phyloP scores from a whole-genome alignment of 1,139 yeast genomes.

The Debaryomyces fabryi region DNA sequence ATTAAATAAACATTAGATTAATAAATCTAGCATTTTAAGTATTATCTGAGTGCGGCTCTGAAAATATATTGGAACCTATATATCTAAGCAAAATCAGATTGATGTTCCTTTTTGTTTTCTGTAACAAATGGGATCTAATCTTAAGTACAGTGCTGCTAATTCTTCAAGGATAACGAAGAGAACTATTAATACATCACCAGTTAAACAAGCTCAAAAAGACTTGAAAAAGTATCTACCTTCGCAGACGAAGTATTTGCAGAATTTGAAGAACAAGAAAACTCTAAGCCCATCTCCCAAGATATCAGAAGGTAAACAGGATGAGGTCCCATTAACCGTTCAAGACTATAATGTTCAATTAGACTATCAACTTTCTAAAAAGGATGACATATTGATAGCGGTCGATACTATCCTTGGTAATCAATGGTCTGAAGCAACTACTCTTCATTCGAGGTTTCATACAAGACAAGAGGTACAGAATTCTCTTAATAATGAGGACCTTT shows the following conservation, averaged over 20 bases:
- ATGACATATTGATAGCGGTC: conserved; percentile 39
- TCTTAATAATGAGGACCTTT: conserved; percentile 28
- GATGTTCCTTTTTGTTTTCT: neutral
- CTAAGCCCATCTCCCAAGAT: conserved; percentile 5
- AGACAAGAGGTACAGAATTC: conserved; percentile 15
- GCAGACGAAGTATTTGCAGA: conserved; percentile 27
- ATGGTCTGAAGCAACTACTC: conserved; percentile 40
- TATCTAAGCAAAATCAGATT: neutral
- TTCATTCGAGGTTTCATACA: conserved; percentile 27
- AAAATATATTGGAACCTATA: neutral
- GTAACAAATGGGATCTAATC: conserved; percentile 25
- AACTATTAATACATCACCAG: conserved; percentile 24
- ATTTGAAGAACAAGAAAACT: conserved; percentile 15
- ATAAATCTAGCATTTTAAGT: neutral
- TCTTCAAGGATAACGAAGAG: conserved; percentile 38
- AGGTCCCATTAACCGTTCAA: conserved; percentile 21
- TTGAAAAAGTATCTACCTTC: conserved; percentile 31
- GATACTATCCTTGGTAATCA: conserved; percentile 37
- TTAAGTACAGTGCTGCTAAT: conserved; percentile 46
- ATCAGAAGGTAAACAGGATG: conserved; percentile 14
- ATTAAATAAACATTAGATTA: conserved; percentile 2
- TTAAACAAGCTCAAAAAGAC: conserved; percentile 25
- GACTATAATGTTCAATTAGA: conserved; percentile 47
- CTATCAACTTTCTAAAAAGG: conserved; percentile 35
- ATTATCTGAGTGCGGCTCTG: conserved; percentile 1